Evolutionary conservation across 805 yeast species (phyloP).

Genomic region (Isabelozyma pseudorhagii): DNA sequence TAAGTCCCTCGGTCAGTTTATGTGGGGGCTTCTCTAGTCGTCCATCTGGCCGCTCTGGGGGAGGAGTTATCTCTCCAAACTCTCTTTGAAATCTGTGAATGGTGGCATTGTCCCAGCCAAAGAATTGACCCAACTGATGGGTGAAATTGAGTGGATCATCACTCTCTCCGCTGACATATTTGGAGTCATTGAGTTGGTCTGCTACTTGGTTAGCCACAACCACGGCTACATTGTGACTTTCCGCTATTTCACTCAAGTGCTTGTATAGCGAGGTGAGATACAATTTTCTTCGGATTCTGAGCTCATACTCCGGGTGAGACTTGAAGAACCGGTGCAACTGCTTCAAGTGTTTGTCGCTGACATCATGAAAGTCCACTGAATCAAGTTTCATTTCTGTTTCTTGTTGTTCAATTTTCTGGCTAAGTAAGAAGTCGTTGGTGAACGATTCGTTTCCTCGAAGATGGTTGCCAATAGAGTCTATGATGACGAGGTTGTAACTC

Average conservation of each 20-base stretch:
- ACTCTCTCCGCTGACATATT: background rate
- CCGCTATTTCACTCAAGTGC: slow-evolving; percentile 49
- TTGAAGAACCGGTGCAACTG: slow-evolving; percentile 19
- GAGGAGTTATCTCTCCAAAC: background rate
- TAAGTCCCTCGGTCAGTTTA: background rate
- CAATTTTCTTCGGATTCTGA: slow-evolving; percentile 36
- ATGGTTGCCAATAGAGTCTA: slow-evolving; percentile 86
- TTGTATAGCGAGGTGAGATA: slow-evolving; percentile 44
- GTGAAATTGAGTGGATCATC: slow-evolving; percentile 45
- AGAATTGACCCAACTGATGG: slow-evolving; percentile 67
- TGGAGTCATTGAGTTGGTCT: slow-evolving; percentile 43
- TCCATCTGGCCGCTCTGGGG: background rate
- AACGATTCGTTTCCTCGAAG: slow-evolving; percentile 52
- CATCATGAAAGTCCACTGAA: slow-evolving; percentile 7
- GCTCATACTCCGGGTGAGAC: slow-evolving; percentile 19
- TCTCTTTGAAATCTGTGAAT: slow-evolving; percentile 16
- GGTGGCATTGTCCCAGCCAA: slow-evolving; percentile 66
- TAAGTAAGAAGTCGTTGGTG: slow-evolving; percentile 35
- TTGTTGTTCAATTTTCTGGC: slow-evolving; percentile 18
- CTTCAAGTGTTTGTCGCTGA: slow-evolving; percentile 12
- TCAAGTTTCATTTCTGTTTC: slow-evolving; percentile 8
- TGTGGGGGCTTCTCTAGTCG: background rate
- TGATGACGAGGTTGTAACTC: slow-evolving; percentile 53
- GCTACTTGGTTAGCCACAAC: slow-evolving; percentile 80
- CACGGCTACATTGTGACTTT: slow-evolving; percentile 50